Evolutionary conservation across 352 stramenopile species (phyloP).

Genomic region (Phytophthora tubulina): DNA sequence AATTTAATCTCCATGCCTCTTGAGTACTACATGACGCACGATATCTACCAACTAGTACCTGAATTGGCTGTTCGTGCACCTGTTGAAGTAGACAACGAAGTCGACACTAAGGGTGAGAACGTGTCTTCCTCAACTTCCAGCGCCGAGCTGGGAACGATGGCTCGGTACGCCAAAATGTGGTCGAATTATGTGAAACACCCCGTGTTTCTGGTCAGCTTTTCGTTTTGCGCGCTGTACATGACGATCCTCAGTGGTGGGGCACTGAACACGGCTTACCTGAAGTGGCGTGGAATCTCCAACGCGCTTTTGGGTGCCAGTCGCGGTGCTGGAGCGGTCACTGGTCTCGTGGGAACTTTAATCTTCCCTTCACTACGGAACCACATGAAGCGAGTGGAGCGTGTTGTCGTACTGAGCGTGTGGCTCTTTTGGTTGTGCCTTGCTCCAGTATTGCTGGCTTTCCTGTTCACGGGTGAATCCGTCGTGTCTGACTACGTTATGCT

Average conservation of each 20-base stretch:
- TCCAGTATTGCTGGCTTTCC: constrained; percentile 51
- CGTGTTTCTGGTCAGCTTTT: constrained; percentile 63
- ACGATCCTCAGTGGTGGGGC: constrained; percentile 59
- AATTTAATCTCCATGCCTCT: constrained; percentile 83
- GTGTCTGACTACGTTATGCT: constrained; percentile 70
- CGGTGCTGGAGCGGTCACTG: constrained; percentile 56
- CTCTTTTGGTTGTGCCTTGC: constrained; percentile 67
- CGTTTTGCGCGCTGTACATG: constrained; percentile 69
- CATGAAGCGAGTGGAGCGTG: constrained; percentile 52
- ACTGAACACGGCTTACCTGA: constrained; percentile 69
- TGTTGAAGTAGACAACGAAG: constrained; percentile 36
- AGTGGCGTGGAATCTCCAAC: constrained; percentile 67
- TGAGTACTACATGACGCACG: constrained; percentile 78
- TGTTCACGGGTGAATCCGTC: constrained; percentile 50
- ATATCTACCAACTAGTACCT: constrained; percentile 71
- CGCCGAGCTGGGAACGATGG: constrained; percentile 25
- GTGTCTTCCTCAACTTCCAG: constrained; percentile 17
- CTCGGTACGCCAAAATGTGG: constrained; percentile 54
- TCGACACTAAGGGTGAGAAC: constrained; percentile 15
- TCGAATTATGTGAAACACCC: constrained; percentile 58
- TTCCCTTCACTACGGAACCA: constrained; percentile 48
- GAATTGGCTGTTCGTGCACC: constrained; percentile 49
- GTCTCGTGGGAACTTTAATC: constrained; percentile 59
- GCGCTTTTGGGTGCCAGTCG: constrained; percentile 55
- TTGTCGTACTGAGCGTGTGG: constrained; percentile 67